Base-by-base conservation (phyloP, 805 yeast genomes). In the Candida verbasci region DNA sequence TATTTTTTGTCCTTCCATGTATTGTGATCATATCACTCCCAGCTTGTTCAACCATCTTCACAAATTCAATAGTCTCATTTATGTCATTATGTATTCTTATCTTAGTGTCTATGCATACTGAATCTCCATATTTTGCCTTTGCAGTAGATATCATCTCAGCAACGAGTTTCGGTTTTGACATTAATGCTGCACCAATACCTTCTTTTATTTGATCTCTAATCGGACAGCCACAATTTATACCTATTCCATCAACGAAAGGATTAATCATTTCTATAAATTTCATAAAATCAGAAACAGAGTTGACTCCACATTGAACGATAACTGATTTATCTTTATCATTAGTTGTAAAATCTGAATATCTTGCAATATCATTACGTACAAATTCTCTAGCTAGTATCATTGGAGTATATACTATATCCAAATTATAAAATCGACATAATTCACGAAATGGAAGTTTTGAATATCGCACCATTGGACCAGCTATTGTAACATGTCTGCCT, bases 171-270 rank as follows among this genome's bases (percentile, higher is more conserved):
- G 89, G 84, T 44, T 85, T 80, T 18, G 80, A 69, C 86, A 93
- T 89, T 39, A 93, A 68, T 0, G 97, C 97, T 2, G 97, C 96
- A 4, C 98, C 98, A 11, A 93, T 89, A 17, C 97, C 98, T 56
- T 88, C 96, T 29, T 95, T 70, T 10, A 86, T 85, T 57, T 93
- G 97, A 45, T 91, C 97, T 44, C 82, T 83, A 35, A 93, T 88
- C 1, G 98, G 98, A 62, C 98, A 93, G 0, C 98, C 98, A 60
- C 97, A 93, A 65, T 93, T 93, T 40, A 93, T 70, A 0, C 97
- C 97, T 28, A 93, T 79, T 0, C 94, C 98, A 60, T 91, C 97
- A 31, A 86, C 89, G 53, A 78, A 86, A 0, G 96, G 96, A 40
- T 76, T 76, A n/a, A 89, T 78, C 88, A 93, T 80, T 36, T 84